Percentiles rank a stretch among this genome's conserved stretches.
Conservation (phyloP, 2,329 filamentous ascomycete genomes). For the Talaromyces islandicus region DNA sequence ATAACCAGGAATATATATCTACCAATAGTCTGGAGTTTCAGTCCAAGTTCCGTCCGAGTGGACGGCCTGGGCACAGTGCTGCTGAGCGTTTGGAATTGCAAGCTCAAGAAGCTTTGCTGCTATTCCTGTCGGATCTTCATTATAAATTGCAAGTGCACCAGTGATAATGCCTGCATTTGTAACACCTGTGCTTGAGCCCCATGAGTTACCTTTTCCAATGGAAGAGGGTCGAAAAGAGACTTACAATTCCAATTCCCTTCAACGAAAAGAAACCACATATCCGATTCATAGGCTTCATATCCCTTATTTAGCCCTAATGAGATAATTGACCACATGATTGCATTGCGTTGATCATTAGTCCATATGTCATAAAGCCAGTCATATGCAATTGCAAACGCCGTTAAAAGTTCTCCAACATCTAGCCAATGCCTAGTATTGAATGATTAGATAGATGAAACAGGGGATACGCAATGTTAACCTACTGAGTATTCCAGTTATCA, state of each 20-base stretch:
- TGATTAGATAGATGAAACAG: not conserved
- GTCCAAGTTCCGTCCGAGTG: constrained; percentile 1
- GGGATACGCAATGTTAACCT: not conserved
- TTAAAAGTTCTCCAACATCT: not conserved
- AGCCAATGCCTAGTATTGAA: not conserved
- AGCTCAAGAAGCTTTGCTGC: not conserved
- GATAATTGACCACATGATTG: constrained; percentile 3
- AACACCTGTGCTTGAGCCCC: not conserved
- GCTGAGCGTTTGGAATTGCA: not conserved
- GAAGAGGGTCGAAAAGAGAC: not conserved
- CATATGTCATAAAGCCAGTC: constrained; percentile 1
- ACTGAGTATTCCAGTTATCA: constrained; percentile 1
- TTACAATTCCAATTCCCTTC: constrained; percentile 2
- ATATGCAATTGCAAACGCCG: not conserved
- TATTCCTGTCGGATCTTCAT: constrained; percentile 1
- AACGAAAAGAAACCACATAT: not conserved
- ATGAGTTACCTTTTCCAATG: not conserved
- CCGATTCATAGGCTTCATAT: not conserved
- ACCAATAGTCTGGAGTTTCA: constrained; percentile 1
- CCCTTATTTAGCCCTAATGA: not conserved
- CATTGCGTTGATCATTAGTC: not conserved
- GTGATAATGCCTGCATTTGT: constrained; percentile 1
- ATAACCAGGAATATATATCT: not conserved
- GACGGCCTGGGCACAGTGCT: not conserved
- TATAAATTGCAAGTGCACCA: not conserved